Conservation (phyloP, 306 rosid species). For the Begonia fuchsioides region DNA sequence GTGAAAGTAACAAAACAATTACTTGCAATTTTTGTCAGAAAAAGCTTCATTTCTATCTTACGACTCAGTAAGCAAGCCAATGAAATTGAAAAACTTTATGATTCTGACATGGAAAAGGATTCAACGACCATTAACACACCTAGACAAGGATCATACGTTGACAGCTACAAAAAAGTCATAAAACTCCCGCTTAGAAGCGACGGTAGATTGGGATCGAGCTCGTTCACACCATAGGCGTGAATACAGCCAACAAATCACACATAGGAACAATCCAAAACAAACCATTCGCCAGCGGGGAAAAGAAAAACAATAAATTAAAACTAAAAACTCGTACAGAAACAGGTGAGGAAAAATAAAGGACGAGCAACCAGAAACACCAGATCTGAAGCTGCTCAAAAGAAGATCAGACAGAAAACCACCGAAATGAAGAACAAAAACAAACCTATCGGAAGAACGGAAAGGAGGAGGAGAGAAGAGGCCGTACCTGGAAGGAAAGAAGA, state of each 20-base stretch:
- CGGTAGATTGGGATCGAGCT: conserved; percentile 5
- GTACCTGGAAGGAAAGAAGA: background rate
- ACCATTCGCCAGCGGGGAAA: background rate
- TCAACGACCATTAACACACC: background rate
- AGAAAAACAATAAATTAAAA: background rate
- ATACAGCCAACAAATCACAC: background rate
- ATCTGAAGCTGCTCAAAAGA: conserved; percentile 7
- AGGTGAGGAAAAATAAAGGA: background rate
- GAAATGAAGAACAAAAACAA: background rate
- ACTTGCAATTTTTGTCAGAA: too few relatives aligned
- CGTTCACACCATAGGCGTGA: background rate
- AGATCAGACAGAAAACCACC: background rate
- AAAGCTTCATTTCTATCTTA: too few relatives aligned
- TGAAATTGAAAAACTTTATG: too few relatives aligned
- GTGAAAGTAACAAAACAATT: too few relatives aligned
- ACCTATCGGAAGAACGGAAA: background rate
- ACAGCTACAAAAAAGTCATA: background rate
- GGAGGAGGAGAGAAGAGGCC: background rate
- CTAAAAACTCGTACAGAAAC: background rate
- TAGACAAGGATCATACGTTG: conserved; percentile 1
- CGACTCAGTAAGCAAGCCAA: too few relatives aligned
- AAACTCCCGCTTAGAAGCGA: background rate
- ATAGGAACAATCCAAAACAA: background rate
- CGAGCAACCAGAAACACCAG: background rate
- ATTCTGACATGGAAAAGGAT: background rate